Evolutionary conservation across 257 asterid genomes (phyloP), one percentile per base, ranked within the genome.

Genomic region (Agastache rugosa): DNA sequence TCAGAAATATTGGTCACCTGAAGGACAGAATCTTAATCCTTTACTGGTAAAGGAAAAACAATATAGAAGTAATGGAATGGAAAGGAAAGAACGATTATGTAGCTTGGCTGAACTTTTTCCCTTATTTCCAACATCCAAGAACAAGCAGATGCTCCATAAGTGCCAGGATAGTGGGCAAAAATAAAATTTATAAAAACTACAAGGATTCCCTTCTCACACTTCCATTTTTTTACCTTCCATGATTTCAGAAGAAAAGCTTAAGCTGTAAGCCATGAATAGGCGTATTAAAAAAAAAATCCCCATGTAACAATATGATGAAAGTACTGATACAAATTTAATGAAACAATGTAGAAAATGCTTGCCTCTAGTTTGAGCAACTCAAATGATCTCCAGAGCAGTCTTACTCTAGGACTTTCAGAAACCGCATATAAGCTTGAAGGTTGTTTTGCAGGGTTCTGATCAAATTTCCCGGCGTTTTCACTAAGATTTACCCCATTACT

Each of bases 311-410:
- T 19, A 77, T 20, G 42, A 51, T 16, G 53, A 55, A 75, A 55
- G 53, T 31, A 73, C 54, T 31, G 42, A 19, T 63, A 64, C 63
- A 79, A 72, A 72, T 72, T 39, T n/a, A 83, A 56, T 77, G 75
- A 37, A 66, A 79, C 61, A 77, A 79, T 39, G 81, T 63, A 78
- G 69, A 78, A 67, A 81, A 83, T 81, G 86, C 89, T 79, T 84
- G 91, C 99, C 99, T 94, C 92, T 83, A 90, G 83, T 87, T 88
- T 78, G 74, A 94, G 96, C 86, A 87, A 85, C 86, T 87, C 89
- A 81, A 89, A 90, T 11, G 93, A 92, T 83, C 87, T 79, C 97
- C 92, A 94, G 76, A 90, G 78, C 85, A 93, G 84, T 20, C 99
- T 90, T 58, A 87, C 67, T 86, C 96, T 87, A 45, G 99, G 96